These are phyloP conservation scores for Cinnamomum chago DNA, from an alignment of 164 flowering plant species.

Conservation along the genomic window DNA sequence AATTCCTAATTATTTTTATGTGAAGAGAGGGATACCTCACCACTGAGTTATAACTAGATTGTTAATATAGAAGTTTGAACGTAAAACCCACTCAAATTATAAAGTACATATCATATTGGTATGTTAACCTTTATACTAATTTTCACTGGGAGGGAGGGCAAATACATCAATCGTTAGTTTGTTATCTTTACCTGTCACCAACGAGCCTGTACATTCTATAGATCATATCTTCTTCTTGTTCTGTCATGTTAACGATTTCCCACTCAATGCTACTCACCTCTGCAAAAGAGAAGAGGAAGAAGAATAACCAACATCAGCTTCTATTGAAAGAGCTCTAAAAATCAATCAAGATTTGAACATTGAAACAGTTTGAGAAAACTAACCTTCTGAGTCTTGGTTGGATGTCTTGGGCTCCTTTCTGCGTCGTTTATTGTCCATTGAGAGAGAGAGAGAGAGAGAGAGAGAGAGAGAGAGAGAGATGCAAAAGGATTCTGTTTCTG, in stretches of 20 bases:
- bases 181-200: conserved; percentile 55
- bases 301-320: not conserved
- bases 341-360: not conserved
- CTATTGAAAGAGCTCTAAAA: not conserved
- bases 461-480: not conserved
- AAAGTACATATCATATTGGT: too few species aligned
- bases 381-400: not conserved
- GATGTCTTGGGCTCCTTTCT: conserved; percentile 4
- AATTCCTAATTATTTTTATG: too few species aligned
- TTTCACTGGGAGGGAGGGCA: not conserved
- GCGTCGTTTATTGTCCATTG: conserved; percentile 2
- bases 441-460: not conserved
- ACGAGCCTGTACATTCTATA: conserved; percentile 74
- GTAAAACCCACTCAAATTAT: too few species aligned
- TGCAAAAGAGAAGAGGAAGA: conserved; percentile 16
- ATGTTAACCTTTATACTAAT: too few species aligned
- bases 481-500: not conserved
- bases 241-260: conserved; percentile 31
- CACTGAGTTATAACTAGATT: too few species aligned
- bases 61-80: too few species aligned
- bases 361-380: not conserved
- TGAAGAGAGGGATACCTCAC: too few species aligned
- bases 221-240: conserved; percentile 75
- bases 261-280: conserved; percentile 54
- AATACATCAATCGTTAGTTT: not conserved